Evolutionary conservation across 164 flowering plant species (phyloP), one percentile per base, ranked within the genome.

Genomic region (Brasenia schreberi): DNA sequence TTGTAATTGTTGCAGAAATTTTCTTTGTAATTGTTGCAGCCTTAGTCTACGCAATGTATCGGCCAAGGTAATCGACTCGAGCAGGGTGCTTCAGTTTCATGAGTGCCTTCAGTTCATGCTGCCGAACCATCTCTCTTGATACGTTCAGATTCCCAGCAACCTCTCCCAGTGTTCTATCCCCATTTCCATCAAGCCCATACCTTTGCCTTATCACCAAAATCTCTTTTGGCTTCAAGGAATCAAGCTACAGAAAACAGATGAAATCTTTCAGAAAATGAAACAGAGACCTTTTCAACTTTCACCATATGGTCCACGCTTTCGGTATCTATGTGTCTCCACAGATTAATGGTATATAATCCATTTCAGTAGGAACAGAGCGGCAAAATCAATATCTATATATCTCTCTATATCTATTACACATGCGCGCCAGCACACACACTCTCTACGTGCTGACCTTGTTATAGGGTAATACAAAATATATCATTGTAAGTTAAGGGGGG

Each of bases 31-130:
- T 49, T 49, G 56, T 14, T 49, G 56, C 56, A 9, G 56, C 56
- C 60, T 1, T 11, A 42, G 65, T 64, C 85, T 68, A 87, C 70
- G 70, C 76, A 27, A 87, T 63, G 61, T 87, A 82, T 64, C 76
- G 80, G 65, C 90, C 91, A 71, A 94, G 92, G 75, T 89, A 94
- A 69, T 90, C 92, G 42, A 89, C 84, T 73, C 97, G 81, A 69
- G 97, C 77, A 12, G 96, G 96, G 77, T 89, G 95, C 82, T 94
- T 91, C 68, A 94, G 96, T 82, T 95, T 95, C 99, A 95, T 87
- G 27, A 95, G 84, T 63, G 96, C 99, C 79, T 94, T 94, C 64
- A 89, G 83, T 80, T 94, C 97, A 65, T 94, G 83, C 80, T 91
- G 91, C 59, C 99, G 72, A 1, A 94, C 99, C 97, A 94, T 94